Evolutionary conservation across 176 grass and related monocot genomes (phyloP).

Genomic region (Bromus sterilis): DNA sequence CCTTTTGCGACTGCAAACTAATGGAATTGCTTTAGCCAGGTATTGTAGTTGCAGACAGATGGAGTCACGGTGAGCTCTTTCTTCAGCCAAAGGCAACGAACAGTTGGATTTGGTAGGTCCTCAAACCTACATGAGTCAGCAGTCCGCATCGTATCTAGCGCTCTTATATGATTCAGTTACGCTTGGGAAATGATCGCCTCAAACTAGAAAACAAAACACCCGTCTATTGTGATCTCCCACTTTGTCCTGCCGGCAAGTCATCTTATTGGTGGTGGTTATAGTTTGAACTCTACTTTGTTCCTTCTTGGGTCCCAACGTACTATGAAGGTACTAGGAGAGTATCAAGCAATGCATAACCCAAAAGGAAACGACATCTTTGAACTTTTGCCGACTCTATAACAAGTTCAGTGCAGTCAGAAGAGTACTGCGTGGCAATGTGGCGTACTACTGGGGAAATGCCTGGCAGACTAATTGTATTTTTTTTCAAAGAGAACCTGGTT

Average conservation of each 20-base stretch:
- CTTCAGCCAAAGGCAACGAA: slow-evolving; percentile 7
- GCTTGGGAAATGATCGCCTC: no score
- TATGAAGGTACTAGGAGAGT: background rate
- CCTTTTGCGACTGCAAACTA: background rate
- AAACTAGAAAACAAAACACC: background rate
- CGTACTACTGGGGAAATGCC: no score
- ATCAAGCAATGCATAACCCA: background rate
- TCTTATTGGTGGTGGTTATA: background rate
- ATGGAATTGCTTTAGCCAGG: background rate
- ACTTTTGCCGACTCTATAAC: background rate
- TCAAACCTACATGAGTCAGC: background rate
- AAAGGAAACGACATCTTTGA: background rate
- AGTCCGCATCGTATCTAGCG: slow-evolving; percentile 4
- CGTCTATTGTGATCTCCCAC: background rate
- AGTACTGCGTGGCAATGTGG: no score
- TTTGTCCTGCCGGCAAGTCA: background rate
- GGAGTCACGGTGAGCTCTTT: background rate
- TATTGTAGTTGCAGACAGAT: background rate
- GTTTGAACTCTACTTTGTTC: background rate
- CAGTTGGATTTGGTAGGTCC: slow-evolving; percentile 1
- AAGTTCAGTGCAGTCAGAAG: background rate
- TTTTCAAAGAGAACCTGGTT: no score
- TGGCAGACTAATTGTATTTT: no score
- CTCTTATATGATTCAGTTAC: no score
- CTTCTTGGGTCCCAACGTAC: background rate